A percentile compares a stretch with the other conserved stretches of the same genome.
Conservation (phyloP, 805 yeast genomes). For the Myxozyma vanderwaltii region DNA sequence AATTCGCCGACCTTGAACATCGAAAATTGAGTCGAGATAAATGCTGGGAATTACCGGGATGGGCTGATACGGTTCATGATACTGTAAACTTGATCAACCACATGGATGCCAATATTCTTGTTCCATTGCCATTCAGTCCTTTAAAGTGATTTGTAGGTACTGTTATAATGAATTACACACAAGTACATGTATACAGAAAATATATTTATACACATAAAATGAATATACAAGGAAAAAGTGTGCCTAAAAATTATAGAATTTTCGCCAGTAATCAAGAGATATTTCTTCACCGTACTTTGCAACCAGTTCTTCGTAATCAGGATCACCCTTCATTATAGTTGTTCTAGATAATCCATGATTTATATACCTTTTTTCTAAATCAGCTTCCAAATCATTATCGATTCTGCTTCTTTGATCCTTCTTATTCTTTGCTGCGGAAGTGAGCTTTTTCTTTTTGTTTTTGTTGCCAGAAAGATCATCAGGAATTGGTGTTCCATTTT, state of each 20-base stretch:
- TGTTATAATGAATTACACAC: background rate
- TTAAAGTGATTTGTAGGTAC: constrained; percentile 34
- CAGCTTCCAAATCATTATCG: background rate
- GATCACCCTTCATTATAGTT: constrained; percentile 4
- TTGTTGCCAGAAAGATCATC: background rate
- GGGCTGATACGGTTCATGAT: constrained; percentile 51
- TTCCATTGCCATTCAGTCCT: constrained; percentile 48
- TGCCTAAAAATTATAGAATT: constrained; percentile 4
- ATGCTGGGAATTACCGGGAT: constrained; percentile 50
- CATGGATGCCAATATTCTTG: constrained; percentile 46
- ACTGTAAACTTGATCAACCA: constrained; percentile 46
- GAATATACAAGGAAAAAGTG: background rate
- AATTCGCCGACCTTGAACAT: constrained; percentile 49
- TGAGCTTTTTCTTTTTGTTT: background rate
- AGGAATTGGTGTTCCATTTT: background rate
- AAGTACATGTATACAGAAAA: too few relatives aligned
- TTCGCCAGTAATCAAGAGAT: constrained; percentile 19
- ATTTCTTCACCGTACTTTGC: constrained; percentile 9
- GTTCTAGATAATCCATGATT: background rate
- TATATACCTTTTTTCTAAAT: background rate
- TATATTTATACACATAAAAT: too few relatives aligned
- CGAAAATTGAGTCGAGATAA: constrained; percentile 46
- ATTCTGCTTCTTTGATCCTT: background rate
- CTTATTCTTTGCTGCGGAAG: background rate
- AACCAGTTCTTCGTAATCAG: constrained; percentile 11